These are phyloP conservation scores for Spiromyces aspiralis DNA, from an alignment of 371 early-diverging fungal genomes.

Conservation along the genomic window DNA sequence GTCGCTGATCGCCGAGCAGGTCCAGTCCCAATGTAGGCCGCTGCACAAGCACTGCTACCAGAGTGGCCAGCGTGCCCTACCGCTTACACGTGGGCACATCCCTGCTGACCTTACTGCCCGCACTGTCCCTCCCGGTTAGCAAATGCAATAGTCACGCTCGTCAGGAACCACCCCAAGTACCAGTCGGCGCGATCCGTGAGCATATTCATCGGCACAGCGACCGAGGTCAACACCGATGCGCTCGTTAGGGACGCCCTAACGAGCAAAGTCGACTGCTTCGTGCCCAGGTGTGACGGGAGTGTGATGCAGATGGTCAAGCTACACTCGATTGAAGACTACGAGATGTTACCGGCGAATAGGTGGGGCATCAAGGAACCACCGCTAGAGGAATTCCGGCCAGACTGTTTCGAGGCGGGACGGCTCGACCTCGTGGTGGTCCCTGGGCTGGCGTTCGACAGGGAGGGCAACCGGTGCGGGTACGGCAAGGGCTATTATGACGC, in stretches of 20 bases:
- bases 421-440: conserved; percentile 23
- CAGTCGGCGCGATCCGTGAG: conserved; percentile 13
- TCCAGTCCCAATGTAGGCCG: too few relatives aligned
- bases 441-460: conserved; percentile 35
- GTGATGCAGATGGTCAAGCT: conserved; percentile 37
- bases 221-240: conserved; percentile 24
- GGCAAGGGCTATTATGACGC: conserved; percentile 38
- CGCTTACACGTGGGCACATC: too few relatives aligned
- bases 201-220: conserved; percentile 25
- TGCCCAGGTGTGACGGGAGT: conserved; percentile 22
- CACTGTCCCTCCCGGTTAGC: too few relatives aligned
- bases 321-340: conserved; percentile 11
- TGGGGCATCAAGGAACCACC: conserved; percentile 41
- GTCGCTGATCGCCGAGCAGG: too few relatives aligned
- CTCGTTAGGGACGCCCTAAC: conserved; percentile 15
- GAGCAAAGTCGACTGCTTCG: conserved; percentile 13
- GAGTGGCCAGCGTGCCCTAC: too few relatives aligned
- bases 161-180: conserved; percentile 5
- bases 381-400: not conserved
- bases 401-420: conserved; percentile 3
- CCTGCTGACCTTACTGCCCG: too few relatives aligned
- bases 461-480: conserved; percentile 33
- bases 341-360: conserved; percentile 21
- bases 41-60: too few relatives aligned
- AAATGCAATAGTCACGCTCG: not conserved